Evolutionary conservation across 106 monocot genomes (phyloP), one percentile per base, ranked within the genome.

Genomic region (Allium fistulosum): DNA sequence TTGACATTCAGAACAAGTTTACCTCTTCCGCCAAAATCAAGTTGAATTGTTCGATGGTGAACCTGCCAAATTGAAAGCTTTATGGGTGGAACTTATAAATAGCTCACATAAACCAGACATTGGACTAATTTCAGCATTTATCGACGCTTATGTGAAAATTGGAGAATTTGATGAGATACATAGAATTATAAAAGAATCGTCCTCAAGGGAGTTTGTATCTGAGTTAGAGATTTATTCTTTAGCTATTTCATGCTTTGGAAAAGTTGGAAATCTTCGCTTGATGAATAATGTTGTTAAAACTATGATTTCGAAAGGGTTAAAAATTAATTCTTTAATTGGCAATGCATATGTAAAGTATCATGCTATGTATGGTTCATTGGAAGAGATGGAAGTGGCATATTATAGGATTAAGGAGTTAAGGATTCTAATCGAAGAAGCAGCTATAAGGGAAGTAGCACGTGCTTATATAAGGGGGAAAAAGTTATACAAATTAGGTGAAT

Each of bases 341-440:
- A 90, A 97, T 71, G 76, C 76, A 63, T 80, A 80, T 53, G 69
- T 97, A 0, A 72, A 67, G 62, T 84, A 80, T 58, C 81, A 87
- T 72, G 80, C 82, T 52, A 59, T 70, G 48, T 85, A 70, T 64
- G 92, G 89, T 55, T 78, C 92, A 11, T 53, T 97, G 27, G 46
- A 61, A 4, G 84, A 89, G 14, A 89, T 92, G 96, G 92, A 89
- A 62, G 62, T 60, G 26, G 88, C 92, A 13, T 92, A 92, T 61
- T 57, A 63, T 51, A 77, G 77, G 5, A 48, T 89, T 45, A 92
- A 92, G 72, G 80, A 68, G 57, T 82, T 85, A 7, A 72, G 87
- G 76, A 76, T 97, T 57, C 76, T 87, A 7, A 77, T 97, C 12
- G 92, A 92, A 67, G 72, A 78, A 72, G 80, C 72, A 58, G 78